Evolutionary conservation across 208 protist genomes (phyloP).

Genomic region (Leishmania tarentolae): DNA sequence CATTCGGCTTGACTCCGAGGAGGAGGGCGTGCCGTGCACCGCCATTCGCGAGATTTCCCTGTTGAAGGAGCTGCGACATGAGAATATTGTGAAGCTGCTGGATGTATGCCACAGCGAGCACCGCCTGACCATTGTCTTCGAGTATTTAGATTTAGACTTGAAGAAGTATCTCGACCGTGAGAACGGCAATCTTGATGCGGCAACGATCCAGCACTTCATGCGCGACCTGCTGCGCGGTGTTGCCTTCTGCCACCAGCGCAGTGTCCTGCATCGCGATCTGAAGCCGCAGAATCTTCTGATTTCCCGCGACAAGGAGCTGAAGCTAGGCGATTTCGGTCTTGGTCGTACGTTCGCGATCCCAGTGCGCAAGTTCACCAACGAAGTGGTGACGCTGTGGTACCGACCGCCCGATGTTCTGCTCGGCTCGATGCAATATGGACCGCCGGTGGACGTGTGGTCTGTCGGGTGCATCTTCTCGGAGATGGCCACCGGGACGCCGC

Average conservation of each 20-base stretch:
- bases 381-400: constrained; percentile 96
- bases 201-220: constrained; percentile 80
- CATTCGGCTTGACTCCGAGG: constrained; percentile 82
- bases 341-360: constrained; percentile 87
- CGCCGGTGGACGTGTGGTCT: constrained; percentile 93
- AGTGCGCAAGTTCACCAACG: constrained; percentile 82
- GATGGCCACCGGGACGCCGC: constrained; percentile 90
- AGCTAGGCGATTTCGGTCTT: constrained; percentile 91
- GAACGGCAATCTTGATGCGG: constrained; percentile 58
- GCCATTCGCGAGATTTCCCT: constrained; percentile 96
- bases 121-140: constrained; percentile 97
- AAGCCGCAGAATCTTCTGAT: constrained; percentile 93
- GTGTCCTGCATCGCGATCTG: constrained; percentile 88
- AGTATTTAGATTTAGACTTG: constrained; percentile 96
- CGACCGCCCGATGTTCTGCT: constrained; percentile 94
- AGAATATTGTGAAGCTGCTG: constrained; percentile 94
- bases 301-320: constrained; percentile 76
- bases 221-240: constrained; percentile 74
- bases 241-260: constrained; percentile 80
- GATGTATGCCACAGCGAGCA: constrained; percentile 96
- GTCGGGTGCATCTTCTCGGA: constrained; percentile 95
- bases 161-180: constrained; percentile 96
- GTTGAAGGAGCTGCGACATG: constrained; percentile 96
- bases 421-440: constrained; percentile 85
- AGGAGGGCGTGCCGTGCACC: constrained; percentile 93